These are phyloP conservation scores for Cryptococcus sp. DNA, from an alignment of 1,284 basidiomycete genomes.

Conservation along the genomic window DNA sequence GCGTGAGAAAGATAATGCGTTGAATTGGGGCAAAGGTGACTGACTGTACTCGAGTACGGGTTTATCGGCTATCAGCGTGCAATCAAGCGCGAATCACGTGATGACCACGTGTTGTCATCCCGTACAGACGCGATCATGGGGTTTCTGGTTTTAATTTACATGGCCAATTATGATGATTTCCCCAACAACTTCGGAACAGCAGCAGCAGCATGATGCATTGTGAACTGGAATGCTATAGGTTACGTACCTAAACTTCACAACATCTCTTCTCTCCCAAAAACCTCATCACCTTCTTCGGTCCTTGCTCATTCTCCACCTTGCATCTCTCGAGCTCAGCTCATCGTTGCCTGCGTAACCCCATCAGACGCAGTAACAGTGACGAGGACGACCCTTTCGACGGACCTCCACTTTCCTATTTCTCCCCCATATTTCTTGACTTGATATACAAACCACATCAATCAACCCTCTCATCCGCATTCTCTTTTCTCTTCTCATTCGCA, in stretches of 20 bases:
- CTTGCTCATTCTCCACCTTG: not conserved
- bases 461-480: not conserved
- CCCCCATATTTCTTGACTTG: not conserved
- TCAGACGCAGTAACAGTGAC: not conserved
- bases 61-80: not conserved
- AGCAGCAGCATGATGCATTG: too few species aligned
- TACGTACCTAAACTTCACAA: not conserved
- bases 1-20: too few species aligned
- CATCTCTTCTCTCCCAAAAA: constrained; percentile 1
- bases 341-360: not conserved
- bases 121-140: not conserved
- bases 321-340: not conserved
- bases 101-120: not conserved
- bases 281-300: not conserved
- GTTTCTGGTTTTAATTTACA: not conserved
- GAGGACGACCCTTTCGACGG: not conserved
- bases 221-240: not conserved
- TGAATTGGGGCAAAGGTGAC: not conserved
- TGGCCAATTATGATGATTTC: not conserved
- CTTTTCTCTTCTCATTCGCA: not conserved
- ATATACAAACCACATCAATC: not conserved
- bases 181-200: too few species aligned
- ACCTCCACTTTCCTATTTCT: not conserved
- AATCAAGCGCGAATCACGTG: not conserved
- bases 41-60: not conserved